Percentiles rank a stretch among this genome's conserved stretches.
These are phyloP conservation scores for Ogataea nakhonphanomensis DNA, from an alignment of 805 yeast genomes.

Conservation along the genomic window DNA sequence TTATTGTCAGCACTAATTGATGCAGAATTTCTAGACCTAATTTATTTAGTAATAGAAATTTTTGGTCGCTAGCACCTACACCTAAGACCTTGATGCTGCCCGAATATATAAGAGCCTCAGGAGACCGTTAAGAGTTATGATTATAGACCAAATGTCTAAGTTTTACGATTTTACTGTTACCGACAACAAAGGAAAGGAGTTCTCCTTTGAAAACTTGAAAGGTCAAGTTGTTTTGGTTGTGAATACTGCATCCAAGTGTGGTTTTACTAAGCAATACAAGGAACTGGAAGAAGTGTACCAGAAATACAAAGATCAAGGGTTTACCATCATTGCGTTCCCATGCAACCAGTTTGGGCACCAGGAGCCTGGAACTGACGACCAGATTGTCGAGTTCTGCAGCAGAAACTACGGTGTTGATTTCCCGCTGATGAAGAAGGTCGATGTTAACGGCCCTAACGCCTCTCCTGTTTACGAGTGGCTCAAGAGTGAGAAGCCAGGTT, in stretches of 20 bases:
- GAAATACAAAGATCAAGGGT: slow-evolving; percentile 59
- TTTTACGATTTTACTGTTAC: slow-evolving; percentile 69
- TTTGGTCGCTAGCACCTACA: not conserved
- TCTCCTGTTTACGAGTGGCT: slow-evolving; percentile 79
- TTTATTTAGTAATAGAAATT: not conserved
- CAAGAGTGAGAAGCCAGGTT: slow-evolving; percentile 56
- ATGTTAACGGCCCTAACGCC: slow-evolving; percentile 81
- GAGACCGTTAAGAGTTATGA: not conserved
- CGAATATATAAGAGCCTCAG: not conserved
- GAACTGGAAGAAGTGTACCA: slow-evolving; percentile 68
- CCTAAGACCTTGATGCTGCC: not conserved
- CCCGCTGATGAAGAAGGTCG: slow-evolving; percentile 82
- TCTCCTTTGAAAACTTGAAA: slow-evolving; percentile 56
- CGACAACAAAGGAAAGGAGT: slow-evolving; percentile 57
- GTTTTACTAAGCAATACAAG: slow-evolving; percentile 70
- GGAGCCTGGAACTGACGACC: slow-evolving; percentile 68
- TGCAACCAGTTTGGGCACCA: slow-evolving; percentile 86
- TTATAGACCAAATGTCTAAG: slow-evolving; percentile 39
- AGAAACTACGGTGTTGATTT: slow-evolving; percentile 86
- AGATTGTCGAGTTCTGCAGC: slow-evolving; percentile 69
- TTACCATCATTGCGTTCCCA: slow-evolving; percentile 79
- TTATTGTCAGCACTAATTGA: not conserved
- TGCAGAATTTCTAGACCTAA: slow-evolving; percentile 1
- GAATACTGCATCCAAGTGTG: slow-evolving; percentile 86
- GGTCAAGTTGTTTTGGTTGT: slow-evolving; percentile 83